These are phyloP conservation scores for Coccinonectria pachysandricola DNA, from an alignment of 2,329 filamentous ascomycete species.

Conservation along the genomic window DNA sequence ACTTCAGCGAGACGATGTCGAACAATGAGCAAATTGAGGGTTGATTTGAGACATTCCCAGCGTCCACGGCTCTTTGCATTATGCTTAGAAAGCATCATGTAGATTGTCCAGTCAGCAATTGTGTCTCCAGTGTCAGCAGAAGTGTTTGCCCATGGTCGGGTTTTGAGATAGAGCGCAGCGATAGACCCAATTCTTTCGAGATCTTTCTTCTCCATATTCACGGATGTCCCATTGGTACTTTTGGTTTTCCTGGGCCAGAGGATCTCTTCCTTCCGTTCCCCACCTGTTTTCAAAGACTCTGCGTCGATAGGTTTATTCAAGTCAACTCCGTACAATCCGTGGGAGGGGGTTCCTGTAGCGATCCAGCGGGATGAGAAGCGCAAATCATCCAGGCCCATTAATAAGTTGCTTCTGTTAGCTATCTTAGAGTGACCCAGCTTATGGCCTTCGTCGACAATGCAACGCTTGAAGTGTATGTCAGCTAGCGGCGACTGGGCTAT, in stretches of 20 bases:
- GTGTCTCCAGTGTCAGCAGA: constrained; percentile 42
- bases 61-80: constrained; percentile 43
- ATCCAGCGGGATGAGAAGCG: constrained; percentile 71
- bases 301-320: constrained; percentile 1
- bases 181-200: constrained; percentile 56
- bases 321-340: constrained; percentile 63
- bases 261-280: too few species aligned
- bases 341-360: constrained; percentile 81
- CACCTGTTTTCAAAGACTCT: neutral
- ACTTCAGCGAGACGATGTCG: constrained; percentile 69
- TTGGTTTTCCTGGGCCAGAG: constrained; percentile 15
- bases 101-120: constrained; percentile 58
- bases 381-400: constrained; percentile 42
- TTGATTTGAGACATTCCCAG: constrained; percentile 52
- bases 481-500: constrained; percentile 49
- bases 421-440: constrained; percentile 58
- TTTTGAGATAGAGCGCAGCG: constrained; percentile 60
- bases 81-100: constrained; percentile 53
- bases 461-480: constrained; percentile 70
- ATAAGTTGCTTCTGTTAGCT: constrained; percentile 44
- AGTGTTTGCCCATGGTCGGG: constrained; percentile 68
- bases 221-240: constrained; percentile 17
- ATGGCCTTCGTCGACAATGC: constrained; percentile 90
- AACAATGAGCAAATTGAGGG: constrained; percentile 70
- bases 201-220: constrained; percentile 49